Evolutionary conservation across 192 early-diverging fungal species (phyloP), one percentile per base, ranked within the genome.

Genomic region (Spizellomyces sp.): DNA sequence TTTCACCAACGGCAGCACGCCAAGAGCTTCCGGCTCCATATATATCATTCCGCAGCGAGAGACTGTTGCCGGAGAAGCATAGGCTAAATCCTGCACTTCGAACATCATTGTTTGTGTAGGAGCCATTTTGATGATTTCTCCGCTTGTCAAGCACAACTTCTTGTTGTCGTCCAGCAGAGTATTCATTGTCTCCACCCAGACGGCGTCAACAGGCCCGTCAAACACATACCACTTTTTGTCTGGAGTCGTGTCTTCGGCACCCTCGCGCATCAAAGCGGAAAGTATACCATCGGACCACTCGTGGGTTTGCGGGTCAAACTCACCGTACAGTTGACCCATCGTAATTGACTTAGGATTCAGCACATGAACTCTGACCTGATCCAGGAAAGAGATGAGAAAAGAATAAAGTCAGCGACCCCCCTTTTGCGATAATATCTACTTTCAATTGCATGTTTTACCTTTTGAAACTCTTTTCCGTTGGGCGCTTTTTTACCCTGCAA

Each of bases 41-140:
- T 88, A 88, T 44, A 88, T 88, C 87, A 88, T 88, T 46, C 87
- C 87, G 64, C 87, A 88, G 15, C 87, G 74, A 5, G 84, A 86
- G 2, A 88, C 87, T 6, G 87, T 88, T 14, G 87, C 87, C 4
- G 87, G 87, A n/a, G 87, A 88, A 3, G 87, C 87, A 67, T 82
- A 85, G 14, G 85, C 82, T 4, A 88, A 76, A 75, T 88, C 80
- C 45, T 81, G 79, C 9, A 88, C 87, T 67, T 88, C 87, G 72
- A 88, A 88, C 79, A 88, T 88, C 82, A 88, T 85, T 9, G 84
- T 88, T 76, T 86, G 83, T 0, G 80, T 79, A 15, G 82, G 80
- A 10, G 76, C 74, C 87, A 88, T 88, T 63, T 88, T 85, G 67
- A 88, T 88, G 61, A 88, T 88, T 77, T 88, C 87, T 14, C 87